Conservation (phyloP, 106 monocot species). For the Dioscorea dumetorum region DNA sequence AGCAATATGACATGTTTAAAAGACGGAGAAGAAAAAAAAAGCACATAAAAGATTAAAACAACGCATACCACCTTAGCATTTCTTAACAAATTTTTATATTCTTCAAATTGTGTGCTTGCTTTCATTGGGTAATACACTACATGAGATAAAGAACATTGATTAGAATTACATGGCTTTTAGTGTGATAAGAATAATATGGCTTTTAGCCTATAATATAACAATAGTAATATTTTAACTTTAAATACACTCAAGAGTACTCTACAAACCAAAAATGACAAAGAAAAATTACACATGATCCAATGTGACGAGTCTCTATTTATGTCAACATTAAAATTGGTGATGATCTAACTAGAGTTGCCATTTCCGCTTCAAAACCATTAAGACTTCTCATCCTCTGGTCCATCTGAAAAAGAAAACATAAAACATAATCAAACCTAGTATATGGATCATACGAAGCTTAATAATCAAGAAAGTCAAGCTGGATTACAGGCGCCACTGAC, state of each 20-base stretch:
- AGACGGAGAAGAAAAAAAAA: too few species aligned
- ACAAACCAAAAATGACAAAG: slow-evolving; percentile 23
- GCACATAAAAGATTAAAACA: too few species aligned
- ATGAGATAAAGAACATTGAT: neutral
- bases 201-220: slow-evolving; percentile 81
- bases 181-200: slow-evolving; percentile 75
- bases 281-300: slow-evolving; percentile 47
- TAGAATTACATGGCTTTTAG: slow-evolving; percentile 76
- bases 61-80: too few species aligned
- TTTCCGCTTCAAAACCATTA: slow-evolving; percentile 15
- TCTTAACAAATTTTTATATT: too few species aligned
- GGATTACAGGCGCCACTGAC: too few species aligned
- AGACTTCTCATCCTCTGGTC: slow-evolving; percentile 14
- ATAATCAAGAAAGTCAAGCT: too few species aligned
- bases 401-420: slow-evolving; percentile 13
- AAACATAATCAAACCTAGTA: too few species aligned
- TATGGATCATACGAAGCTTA: too few species aligned
- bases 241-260: slow-evolving; percentile 27
- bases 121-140: too few species aligned
- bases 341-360: slow-evolving; percentile 13
- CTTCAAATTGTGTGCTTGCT: too few species aligned
- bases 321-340: slow-evolving; percentile 35
- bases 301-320: slow-evolving; percentile 43
- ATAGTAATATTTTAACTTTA: slow-evolving; percentile 47
- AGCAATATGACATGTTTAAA: too few species aligned